A percentile compares a stretch with the other conserved stretches of the same genome.
Conservation (phyloP, 2,329 filamentous ascomycete species). For the Diaporthe amygdali region DNA sequence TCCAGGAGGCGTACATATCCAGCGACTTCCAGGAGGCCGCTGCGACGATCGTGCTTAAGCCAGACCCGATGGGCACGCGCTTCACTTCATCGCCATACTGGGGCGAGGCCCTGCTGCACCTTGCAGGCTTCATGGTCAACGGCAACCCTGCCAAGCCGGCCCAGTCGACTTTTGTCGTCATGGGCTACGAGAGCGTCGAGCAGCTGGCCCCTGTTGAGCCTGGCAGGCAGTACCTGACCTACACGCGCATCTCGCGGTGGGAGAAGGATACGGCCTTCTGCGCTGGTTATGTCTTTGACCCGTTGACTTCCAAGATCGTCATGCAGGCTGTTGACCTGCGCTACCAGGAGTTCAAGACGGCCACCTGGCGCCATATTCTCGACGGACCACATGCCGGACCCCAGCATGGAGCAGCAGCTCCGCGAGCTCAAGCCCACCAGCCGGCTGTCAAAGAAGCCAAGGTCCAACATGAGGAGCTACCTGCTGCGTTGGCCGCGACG, state of each 20-base stretch:
- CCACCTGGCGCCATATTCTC: background rate
- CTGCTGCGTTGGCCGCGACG: background rate
- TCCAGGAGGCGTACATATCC: constrained; percentile 27
- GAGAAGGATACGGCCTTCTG: constrained; percentile 27
- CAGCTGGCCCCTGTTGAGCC: constrained; percentile 25
- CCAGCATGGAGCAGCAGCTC: background rate
- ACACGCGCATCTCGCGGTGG: constrained; percentile 23
- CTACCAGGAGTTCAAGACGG: constrained; percentile 25
- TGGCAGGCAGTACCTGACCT: constrained; percentile 28
- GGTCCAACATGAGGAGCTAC: background rate
- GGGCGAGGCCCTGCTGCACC: constrained; percentile 29
- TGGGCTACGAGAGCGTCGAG: constrained; percentile 29
- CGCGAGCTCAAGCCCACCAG: background rate
- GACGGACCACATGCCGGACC: background rate
- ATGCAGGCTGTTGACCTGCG: constrained; percentile 28
- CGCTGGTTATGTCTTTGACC: constrained; percentile 29
- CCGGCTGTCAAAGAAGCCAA: background rate
- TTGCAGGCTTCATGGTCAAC: constrained; percentile 29
- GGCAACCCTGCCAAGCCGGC: constrained; percentile 19
- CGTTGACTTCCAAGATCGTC: constrained; percentile 24
- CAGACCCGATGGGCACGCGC: constrained; percentile 18
- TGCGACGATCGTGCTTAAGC: constrained; percentile 27
- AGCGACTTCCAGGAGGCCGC: constrained; percentile 24
- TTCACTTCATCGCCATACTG: constrained; percentile 29
- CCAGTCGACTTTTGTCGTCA: constrained; percentile 28